phyloP scores from a whole-genome alignment of 805 yeast genomes.

The Barnettozyma vustinii region DNA sequence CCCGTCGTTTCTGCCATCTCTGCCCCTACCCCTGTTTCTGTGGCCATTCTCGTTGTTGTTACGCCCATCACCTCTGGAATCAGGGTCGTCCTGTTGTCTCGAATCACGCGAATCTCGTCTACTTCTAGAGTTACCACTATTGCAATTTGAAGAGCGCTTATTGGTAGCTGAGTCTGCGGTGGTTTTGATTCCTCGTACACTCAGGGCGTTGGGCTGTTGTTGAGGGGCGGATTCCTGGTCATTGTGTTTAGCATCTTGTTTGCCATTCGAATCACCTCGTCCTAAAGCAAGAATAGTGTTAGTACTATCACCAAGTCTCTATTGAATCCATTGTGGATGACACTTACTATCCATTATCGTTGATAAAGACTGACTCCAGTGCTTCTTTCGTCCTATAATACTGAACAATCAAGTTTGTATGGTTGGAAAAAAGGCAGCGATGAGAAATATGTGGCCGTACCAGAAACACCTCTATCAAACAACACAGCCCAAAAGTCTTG shows the following conservation, averaged over 20 bases:
- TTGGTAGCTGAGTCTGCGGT: not conserved
- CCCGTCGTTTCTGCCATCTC: not conserved
- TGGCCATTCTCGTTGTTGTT: not conserved
- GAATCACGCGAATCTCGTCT: not conserved
- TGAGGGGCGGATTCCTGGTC: not conserved
- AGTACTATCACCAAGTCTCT: not conserved
- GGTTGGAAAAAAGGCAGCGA: not conserved
- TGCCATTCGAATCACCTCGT: not conserved
- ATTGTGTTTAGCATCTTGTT: not conserved
- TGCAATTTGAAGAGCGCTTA: not conserved
- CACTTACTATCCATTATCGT: not conserved
- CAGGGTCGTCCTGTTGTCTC: not conserved
- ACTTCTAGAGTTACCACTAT: not conserved
- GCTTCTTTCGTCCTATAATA: not conserved
- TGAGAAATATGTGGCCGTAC: not conserved
- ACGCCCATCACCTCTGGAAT: not conserved
- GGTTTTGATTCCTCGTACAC: not conserved
- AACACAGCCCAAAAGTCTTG: too few species aligned
- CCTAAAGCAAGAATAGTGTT: not conserved
- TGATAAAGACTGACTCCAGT: not conserved
- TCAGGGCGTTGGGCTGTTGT: conserved; percentile 1
- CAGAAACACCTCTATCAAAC: not conserved
- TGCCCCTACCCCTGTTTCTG: not conserved
- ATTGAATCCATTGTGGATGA: not conserved
- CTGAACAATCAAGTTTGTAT: not conserved